Base-by-base conservation (phyloP, 2,329 filamentous ascomycete genomes). In the Aspergillus fijiensis region DNA sequence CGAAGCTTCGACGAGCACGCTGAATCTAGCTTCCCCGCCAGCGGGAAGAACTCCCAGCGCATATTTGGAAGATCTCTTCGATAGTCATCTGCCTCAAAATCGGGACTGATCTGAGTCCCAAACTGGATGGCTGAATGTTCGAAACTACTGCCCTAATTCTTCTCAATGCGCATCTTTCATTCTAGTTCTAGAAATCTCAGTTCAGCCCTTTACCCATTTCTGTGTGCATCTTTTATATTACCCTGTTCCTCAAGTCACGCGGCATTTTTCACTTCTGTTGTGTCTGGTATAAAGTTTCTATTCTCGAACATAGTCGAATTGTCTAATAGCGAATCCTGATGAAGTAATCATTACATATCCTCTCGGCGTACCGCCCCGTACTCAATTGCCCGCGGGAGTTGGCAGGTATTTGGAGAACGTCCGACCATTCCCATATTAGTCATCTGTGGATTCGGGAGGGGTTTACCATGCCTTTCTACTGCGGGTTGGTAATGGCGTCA, bases 21-120 rank as follows among this genome's bases (percentile, higher is more conserved):
- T 93, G 63, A 85, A 84, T 62, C 69, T 87, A 33, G 89, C 87
- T 63, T 82, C 85, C 58, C 83, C 88, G 3, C 82, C 86, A 14
- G 88, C 86, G 56, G 87, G 87, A 59, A 83, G 93, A 59, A 89
- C 92, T 16, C 94, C 94, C 0, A 96, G 91, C 74, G 91, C 92
- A 19, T 96, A 92, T 73, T 81, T 98, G 45, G 93, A 98, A 61
- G 92, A 97, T 74, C 77, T 98, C 53, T 89, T 97, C 62, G 91
- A 92, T 70, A 90, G 90, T 64, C 88, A 92, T 70, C 62, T 65
- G 10, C 67, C 70, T 9, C 66, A 61, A 27, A 58, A 56, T 45
- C 42, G 60, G 23, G 57, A 53, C n/a, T 60, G 51, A 51, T 59
- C 12, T 51, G 7, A n/a, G 14, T 19, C n/a, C 3, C 33, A 35